These are phyloP conservation scores for Trichophyton verrucosum DNA, from an alignment of 2,329 filamentous ascomycete species.

Conservation along the genomic window DNA sequence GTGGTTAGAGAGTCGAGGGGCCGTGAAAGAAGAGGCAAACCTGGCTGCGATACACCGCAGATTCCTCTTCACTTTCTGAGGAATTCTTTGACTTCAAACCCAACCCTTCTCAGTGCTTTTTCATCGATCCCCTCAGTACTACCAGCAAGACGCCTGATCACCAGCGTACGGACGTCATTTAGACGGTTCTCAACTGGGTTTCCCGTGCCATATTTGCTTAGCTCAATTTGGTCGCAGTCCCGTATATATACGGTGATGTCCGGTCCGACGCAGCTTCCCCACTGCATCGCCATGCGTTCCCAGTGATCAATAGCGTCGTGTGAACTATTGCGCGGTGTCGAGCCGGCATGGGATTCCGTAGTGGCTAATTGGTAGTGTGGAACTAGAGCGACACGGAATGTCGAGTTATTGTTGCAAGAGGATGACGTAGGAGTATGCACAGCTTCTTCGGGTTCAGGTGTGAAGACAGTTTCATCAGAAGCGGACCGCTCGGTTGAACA, in stretches of 20 bases:
- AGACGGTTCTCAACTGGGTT: slow-evolving; percentile 45
- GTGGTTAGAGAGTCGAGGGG: no score
- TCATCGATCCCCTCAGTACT: slow-evolving; percentile 43
- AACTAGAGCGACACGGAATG: slow-evolving; percentile 60
- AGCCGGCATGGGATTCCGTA: slow-evolving; percentile 61
- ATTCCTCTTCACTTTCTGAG: slow-evolving; percentile 14
- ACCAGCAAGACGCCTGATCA: slow-evolving; percentile 38
- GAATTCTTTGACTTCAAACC: slow-evolving; percentile 78
- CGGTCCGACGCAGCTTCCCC: slow-evolving; percentile 72
- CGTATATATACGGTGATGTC: slow-evolving; percentile 45
- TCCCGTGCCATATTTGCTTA: slow-evolving; percentile 29
- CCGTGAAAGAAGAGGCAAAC: neutral
- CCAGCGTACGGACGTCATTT: slow-evolving; percentile 38
- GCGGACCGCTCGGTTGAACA: slow-evolving; percentile 20
- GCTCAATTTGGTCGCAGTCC: slow-evolving; percentile 30
- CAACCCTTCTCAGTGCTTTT: slow-evolving; percentile 59
- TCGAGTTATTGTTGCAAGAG: slow-evolving; percentile 9
- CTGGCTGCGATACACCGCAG: neutral
- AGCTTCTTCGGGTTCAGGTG: slow-evolving; percentile 8
- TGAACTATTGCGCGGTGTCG: slow-evolving; percentile 60
- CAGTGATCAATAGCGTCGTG: slow-evolving; percentile 84
- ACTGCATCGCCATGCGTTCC: slow-evolving; percentile 93
- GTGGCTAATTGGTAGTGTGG: slow-evolving; percentile 68
- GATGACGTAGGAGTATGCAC: slow-evolving; percentile 2
- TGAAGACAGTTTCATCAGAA: neutral